phyloP scores from a whole-genome alignment of 2,329 filamentous ascomycete genomes.

The Penicillium sp. region DNA sequence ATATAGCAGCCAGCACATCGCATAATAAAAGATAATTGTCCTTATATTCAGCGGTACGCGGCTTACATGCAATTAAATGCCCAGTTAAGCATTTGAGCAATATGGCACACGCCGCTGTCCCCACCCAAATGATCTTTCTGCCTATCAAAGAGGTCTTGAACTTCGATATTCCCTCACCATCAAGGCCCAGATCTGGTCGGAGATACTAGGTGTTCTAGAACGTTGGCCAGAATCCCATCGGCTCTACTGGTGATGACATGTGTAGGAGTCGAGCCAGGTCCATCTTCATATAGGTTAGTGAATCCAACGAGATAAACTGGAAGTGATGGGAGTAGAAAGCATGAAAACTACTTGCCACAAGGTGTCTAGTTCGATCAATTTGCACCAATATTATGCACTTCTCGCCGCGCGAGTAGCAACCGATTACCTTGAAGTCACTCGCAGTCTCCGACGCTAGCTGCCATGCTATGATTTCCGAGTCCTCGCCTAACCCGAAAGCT shows the following conservation, averaged over 20 bases:
- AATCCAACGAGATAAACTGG: background rate
- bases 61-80: background rate
- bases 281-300: conserved; percentile 32
- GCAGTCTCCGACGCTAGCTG: conserved; percentile 18
- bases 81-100: conserved; percentile 5
- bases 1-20: background rate
- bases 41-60: background rate
- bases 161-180: conserved; percentile 58
- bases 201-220: conserved; percentile 19
- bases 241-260: conserved; percentile 32
- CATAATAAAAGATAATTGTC: background rate
- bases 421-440: conserved; percentile 11
- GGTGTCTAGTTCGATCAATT: conserved; percentile 16
- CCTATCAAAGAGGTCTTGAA: conserved; percentile 42
- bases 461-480: conserved; percentile 25
- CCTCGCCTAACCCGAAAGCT: conserved; percentile 21
- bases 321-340: background rate
- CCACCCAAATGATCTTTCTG: conserved; percentile 24
- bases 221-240: conserved; percentile 23
- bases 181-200: conserved; percentile 22
- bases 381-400: conserved; percentile 23
- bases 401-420: conserved; percentile 18
- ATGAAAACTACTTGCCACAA: no score
- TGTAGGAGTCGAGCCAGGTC: conserved; percentile 28
- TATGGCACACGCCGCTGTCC: conserved; percentile 16